Evolutionary conservation across 2,329 filamentous ascomycete genomes (phyloP), one percentile per base, ranked within the genome.

Genomic region (Ceratocystis ficicola): DNA sequence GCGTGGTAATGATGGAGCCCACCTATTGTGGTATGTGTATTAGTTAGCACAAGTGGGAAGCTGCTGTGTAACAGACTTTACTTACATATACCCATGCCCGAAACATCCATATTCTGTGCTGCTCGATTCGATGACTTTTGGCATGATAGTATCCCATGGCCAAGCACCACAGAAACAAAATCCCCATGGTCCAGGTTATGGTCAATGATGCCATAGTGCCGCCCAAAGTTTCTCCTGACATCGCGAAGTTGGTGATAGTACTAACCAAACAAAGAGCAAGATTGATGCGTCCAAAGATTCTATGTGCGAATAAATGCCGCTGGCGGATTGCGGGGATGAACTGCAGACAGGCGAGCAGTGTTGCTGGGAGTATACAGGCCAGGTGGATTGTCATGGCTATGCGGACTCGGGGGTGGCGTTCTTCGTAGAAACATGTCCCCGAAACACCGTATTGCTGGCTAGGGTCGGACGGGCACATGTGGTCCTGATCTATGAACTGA

Each of bases 51-150:
- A 55, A 36, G n/a, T 1, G 55, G 15, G 28, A 59, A 59, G 55
- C 30, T 59, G 25, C 10, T 7, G 55, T 59, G 55, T 59, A 36
- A 59, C 28, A 46, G 62, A 2, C 15, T 28, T 17, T 7, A 63
- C 65, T 57, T 62, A 66, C 65, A 62, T 62, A 66, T 28, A 50
- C 25, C 64, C 64, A 66, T n/a, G 57, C 57, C 48, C 64, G 30
- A 15, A 66, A 25, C 64, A 66, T 66, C 64, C 64, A 66, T 22
- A 20, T 3, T 41, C 59, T 48, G n/a, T 66, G 57, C 44, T 62
- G 20, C 30, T 44, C 64, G 10, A 60, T 44, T 28, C 64, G 55
- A 17, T 46, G 22, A 17, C 44, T 44, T 22, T 62, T 66, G 25
- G 28, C 28, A 36, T 50, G 20, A 15, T 62, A 41, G 30, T 28